A percentile compares a stretch with the other conserved stretches of the same genome.
phyloP scores from a whole-genome alignment of 108 stramenopile species.

The Parmales sp. region DNA sequence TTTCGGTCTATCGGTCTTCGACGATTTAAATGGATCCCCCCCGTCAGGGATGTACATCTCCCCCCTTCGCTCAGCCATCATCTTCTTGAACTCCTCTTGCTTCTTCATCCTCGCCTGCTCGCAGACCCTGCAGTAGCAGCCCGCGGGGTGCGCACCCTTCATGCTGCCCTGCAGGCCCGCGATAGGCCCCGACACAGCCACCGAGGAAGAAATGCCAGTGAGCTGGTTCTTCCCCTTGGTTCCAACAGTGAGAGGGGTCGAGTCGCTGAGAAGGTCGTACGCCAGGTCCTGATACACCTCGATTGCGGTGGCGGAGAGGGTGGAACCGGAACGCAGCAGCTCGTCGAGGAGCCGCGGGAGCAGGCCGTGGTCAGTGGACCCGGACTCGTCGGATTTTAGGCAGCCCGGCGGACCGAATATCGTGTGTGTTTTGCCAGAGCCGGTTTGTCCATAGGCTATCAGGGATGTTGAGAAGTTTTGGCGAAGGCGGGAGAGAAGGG shows the following conservation, averaged over 20 bases:
- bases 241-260: neutral
- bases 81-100: constrained; percentile 10
- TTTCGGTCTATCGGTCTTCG: neutral
- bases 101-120: constrained; percentile 8
- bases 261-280: neutral
- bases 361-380: neutral
- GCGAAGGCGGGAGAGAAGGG: neutral
- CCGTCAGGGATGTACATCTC: neutral
- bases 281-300: constrained; percentile 12
- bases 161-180: neutral
- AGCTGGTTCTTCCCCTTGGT: neutral
- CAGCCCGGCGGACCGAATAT: constrained; percentile 17
- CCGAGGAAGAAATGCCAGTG: neutral
- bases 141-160: neutral
- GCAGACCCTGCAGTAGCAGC: constrained; percentile 9
- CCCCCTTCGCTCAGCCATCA: constrained; percentile 9
- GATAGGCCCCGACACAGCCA: neutral
- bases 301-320: neutral
- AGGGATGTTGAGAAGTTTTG: neutral
- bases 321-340: neutral
- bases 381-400: neutral
- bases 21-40: neutral
- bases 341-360: neutral
- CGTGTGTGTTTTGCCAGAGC: constrained; percentile 27
- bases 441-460: constrained; percentile 25